Conservation (phyloP, 2,329 filamentous ascomycete species). For the Neophaeococcomyces mojaviensis region DNA sequence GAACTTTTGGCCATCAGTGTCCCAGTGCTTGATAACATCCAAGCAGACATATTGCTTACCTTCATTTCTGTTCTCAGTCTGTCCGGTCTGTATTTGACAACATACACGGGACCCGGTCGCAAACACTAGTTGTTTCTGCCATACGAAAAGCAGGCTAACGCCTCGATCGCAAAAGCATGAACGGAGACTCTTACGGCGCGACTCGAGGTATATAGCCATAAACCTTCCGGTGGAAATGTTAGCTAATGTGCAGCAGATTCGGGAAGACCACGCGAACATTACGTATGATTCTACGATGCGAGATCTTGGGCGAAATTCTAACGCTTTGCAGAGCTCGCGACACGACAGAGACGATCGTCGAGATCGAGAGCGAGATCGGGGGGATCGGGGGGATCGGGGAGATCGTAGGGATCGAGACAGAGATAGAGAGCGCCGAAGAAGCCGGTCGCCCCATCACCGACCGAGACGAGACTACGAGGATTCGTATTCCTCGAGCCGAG, state of each 20-base stretch:
- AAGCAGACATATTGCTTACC: background rate
- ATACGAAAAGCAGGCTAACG: background rate
- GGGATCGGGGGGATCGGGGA: conserved; percentile 25
- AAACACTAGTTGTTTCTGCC: too few relatives aligned
- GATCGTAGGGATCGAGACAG: conserved; percentile 38
- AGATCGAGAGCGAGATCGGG: conserved; percentile 21
- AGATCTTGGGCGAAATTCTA: conserved; percentile 18
- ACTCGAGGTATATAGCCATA: background rate
- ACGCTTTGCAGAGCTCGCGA: conserved; percentile 34
- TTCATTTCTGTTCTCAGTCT: too few relatives aligned
- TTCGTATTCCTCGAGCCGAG: conserved; percentile 85
- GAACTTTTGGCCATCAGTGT: background rate
- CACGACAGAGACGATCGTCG: conserved; percentile 41
- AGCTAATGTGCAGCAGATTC: conserved; percentile 39
- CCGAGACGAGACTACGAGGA: conserved; percentile 68
- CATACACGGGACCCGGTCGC: too few relatives aligned
- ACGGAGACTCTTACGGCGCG: conserved; percentile 6
- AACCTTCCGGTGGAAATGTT: too few relatives aligned
- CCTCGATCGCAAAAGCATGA: conserved; percentile 1
- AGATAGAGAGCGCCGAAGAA: conserved; percentile 61
- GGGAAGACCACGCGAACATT: conserved; percentile 47
- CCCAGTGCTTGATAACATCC: background rate
- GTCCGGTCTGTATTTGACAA: too few relatives aligned
- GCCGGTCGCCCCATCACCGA: conserved; percentile 74
- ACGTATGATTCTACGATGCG: conserved; percentile 30